Evolutionary conservation across 2,329 filamentous ascomycete genomes (phyloP).

Genomic region (Raffaelea ambrosiae): DNA sequence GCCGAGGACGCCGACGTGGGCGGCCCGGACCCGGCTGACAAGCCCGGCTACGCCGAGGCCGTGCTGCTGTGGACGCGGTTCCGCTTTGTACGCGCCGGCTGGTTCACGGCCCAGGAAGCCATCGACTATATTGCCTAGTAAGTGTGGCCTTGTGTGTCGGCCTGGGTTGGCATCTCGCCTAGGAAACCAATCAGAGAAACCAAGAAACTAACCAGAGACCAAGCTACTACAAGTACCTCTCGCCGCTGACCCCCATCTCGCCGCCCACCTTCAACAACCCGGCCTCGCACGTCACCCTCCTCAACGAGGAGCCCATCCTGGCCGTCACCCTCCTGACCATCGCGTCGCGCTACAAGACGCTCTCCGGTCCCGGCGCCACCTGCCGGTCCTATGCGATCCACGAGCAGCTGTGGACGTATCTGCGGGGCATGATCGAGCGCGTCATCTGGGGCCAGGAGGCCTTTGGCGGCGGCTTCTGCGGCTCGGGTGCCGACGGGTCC

Average conservation of each 20-base stretch:
- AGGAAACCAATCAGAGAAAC: not conserved
- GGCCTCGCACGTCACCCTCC: constrained; percentile 67
- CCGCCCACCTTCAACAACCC: constrained; percentile 82
- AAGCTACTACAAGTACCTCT: constrained; percentile 84
- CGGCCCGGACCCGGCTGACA: constrained; percentile 27
- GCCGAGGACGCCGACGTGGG: no score
- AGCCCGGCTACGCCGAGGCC: constrained; percentile 57
- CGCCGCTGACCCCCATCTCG: constrained; percentile 86
- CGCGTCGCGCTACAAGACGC: constrained; percentile 74
- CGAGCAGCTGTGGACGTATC: constrained; percentile 88
- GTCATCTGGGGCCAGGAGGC: constrained; percentile 95
- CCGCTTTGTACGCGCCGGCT: constrained; percentile 90
- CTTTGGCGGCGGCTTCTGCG: constrained; percentile 81
- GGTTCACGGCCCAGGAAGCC: constrained; percentile 90
- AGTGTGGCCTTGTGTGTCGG: constrained; percentile 19
- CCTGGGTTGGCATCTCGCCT: no score
- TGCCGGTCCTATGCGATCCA: constrained; percentile 88
- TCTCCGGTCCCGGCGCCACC: constrained; percentile 69
- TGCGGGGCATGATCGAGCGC: constrained; percentile 90
- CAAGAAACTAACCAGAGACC: not conserved
- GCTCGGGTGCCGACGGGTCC: constrained; percentile 54
- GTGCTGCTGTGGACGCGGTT: constrained; percentile 85
- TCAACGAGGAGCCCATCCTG: constrained; percentile 88
- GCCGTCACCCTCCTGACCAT: constrained; percentile 88
- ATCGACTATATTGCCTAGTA: constrained; percentile 92